Conservation (phyloP, 2,329 filamentous ascomycete species). For the Xylariaceae sp. region DNA sequence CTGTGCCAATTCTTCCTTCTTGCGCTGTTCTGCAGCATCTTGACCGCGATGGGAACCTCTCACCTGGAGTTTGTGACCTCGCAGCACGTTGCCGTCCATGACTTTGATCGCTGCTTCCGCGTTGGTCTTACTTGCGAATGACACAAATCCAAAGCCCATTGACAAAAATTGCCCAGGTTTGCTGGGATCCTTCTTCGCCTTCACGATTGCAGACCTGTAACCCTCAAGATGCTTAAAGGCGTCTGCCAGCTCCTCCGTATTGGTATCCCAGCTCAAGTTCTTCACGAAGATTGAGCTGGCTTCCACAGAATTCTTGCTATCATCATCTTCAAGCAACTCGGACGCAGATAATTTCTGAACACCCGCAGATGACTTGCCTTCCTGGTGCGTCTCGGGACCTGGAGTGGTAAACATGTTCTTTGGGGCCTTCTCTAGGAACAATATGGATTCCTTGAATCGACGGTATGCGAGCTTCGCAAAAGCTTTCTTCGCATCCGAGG, state of each 20-base stretch:
- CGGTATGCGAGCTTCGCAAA: conserved; percentile 83
- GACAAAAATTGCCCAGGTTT: conserved; percentile 79
- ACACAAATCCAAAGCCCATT: conserved; percentile 95
- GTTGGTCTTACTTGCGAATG: conserved; percentile 71
- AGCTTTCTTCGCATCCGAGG: conserved; percentile 72
- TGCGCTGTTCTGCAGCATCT: conserved; percentile 81
- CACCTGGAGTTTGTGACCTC: conserved; percentile 77
- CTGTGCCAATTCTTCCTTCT: conserved; percentile 75
- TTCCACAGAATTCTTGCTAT: conserved; percentile 43
- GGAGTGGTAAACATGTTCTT: conserved; percentile 61
- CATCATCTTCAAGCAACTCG: conserved; percentile 53
- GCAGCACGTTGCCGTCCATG: conserved; percentile 87
- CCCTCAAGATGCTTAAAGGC: conserved; percentile 76
- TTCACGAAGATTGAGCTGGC: conserved; percentile 85
- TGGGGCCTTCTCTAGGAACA: conserved; percentile 91
- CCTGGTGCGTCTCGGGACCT: conserved; percentile 16
- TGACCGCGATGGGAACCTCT: conserved; percentile 79
- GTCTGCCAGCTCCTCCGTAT: conserved; percentile 65
- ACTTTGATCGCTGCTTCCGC: conserved; percentile 71
- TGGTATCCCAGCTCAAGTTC: conserved; percentile 89
- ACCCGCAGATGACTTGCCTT: conserved; percentile 25
- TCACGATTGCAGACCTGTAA: conserved; percentile 82
- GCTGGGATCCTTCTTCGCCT: conserved; percentile 91
- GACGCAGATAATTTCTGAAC: conserved; percentile 58
- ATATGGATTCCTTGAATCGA: conserved; percentile 80